A percentile compares a stretch with the other conserved stretches of the same genome.
phyloP scores from a whole-genome alignment of 2,329 filamentous ascomycete genomes.

The Penicillium sp. region DNA sequence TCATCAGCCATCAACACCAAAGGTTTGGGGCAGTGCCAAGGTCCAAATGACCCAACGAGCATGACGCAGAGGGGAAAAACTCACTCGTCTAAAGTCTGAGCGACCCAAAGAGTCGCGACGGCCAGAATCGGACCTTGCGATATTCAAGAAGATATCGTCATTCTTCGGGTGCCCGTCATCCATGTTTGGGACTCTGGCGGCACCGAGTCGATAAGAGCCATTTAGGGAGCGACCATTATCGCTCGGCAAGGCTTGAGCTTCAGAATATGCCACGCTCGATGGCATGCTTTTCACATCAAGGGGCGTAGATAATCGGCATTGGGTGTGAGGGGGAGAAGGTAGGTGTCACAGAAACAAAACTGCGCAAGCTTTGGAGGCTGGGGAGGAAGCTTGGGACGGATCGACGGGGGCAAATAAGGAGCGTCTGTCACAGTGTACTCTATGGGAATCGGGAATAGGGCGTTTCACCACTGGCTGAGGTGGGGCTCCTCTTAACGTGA shows the following conservation, averaged over 20 bases:
- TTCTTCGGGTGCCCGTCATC: conserved; percentile 39
- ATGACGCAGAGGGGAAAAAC: conserved; percentile 8
- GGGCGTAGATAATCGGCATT: conserved; percentile 5
- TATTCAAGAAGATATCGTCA: conserved; percentile 47
- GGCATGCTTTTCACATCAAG: conserved; percentile 34
- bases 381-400: conserved; percentile 27
- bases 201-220: conserved; percentile 23
- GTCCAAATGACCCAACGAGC: not conserved
- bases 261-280: conserved; percentile 30
- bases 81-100: conserved; percentile 40
- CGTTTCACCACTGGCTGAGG: conserved; percentile 41
- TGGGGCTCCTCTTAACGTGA: conserved; percentile 1
- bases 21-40: not conserved
- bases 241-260: conserved; percentile 25
- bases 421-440: conserved; percentile 46
- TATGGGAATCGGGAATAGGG: conserved; percentile 15
- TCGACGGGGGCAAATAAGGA: conserved; percentile 30
- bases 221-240: conserved; percentile 26
- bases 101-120: conserved; percentile 37
- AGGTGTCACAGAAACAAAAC: conserved; percentile 1
- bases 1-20: conserved; percentile 15
- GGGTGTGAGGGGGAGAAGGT: conserved; percentile 3
- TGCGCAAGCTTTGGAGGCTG: conserved; percentile 17
- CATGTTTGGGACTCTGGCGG: conserved; percentile 30
- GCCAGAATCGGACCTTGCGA: conserved; percentile 40